Evolutionary conservation across 495 filamentous ascomycete species (phyloP).

Genomic region (Xylaria palmicola): DNA sequence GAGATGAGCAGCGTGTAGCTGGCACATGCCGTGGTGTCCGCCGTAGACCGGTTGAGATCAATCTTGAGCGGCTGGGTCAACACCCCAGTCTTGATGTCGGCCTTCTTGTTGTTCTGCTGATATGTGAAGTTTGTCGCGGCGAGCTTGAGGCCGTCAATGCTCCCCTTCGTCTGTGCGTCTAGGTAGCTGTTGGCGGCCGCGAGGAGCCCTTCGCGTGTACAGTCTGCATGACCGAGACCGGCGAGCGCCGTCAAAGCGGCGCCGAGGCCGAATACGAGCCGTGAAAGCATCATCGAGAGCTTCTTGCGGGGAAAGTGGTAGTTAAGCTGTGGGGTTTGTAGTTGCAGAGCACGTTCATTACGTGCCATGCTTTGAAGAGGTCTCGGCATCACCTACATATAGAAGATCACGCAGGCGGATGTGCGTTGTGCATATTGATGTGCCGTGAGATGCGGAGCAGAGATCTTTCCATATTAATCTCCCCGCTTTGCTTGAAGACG

Average conservation of each 20-base stretch:
- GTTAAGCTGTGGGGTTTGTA: not conserved
- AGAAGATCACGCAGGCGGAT: not conserved
- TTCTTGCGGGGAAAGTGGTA: not conserved
- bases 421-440: not conserved
- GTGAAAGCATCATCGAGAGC: not conserved
- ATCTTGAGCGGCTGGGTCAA: slow-evolving; percentile 36
- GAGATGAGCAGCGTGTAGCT: slow-evolving; percentile 47
- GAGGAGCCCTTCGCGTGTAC: slow-evolving; percentile 39
- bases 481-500: slow-evolving; percentile 3
- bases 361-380: not conserved
- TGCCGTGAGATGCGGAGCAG: not conserved
- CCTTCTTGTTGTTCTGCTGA: slow-evolving; percentile 42
- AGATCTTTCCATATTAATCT: slow-evolving; percentile 11
- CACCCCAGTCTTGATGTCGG: slow-evolving; percentile 33
- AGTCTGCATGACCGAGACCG: slow-evolving; percentile 25
- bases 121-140: slow-evolving; percentile 40
- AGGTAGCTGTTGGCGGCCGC: slow-evolving; percentile 38
- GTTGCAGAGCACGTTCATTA: not conserved
- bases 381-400: slow-evolving; percentile 13
- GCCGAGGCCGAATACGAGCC: not conserved
- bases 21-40: slow-evolving; percentile 42
- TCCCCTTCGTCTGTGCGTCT: slow-evolving; percentile 34
- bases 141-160: slow-evolving; percentile 25
- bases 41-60: slow-evolving; percentile 38
- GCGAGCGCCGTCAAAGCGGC: not conserved